phyloP scores from a whole-genome alignment of 768 basidiomycete genomes.

The Antrodiella citrinella region DNA sequence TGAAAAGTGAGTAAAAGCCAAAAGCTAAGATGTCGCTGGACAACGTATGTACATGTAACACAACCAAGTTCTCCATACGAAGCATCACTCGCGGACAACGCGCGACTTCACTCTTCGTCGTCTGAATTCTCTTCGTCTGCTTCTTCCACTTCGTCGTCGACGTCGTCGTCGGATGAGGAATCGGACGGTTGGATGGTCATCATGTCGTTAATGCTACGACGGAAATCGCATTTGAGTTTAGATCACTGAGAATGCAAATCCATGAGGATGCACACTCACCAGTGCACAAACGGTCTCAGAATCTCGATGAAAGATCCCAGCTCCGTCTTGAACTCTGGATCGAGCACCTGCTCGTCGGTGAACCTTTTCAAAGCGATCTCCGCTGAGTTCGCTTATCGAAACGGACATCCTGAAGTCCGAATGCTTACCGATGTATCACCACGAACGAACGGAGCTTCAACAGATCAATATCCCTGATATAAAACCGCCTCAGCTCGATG shows the following conservation, averaged over 20 bases:
- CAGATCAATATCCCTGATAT: conserved; percentile 77
- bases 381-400: too few relatives aligned
- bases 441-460: conserved; percentile 76
- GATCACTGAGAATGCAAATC: conserved; percentile 1
- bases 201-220: conserved; percentile 60
- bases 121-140: conserved; percentile 2
- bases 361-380: conserved; percentile 38
- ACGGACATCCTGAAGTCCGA: background rate
- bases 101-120: too few relatives aligned
- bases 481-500: background rate
- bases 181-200: conserved; percentile 43
- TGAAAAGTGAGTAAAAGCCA: too few relatives aligned
- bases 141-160: conserved; percentile 8
- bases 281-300: conserved; percentile 72
- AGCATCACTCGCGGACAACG: too few relatives aligned
- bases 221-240: background rate
- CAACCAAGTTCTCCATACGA: too few relatives aligned
- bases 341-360: conserved; percentile 63
- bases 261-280: conserved; percentile 39
- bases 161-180: conserved; percentile 14
- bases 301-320: conserved; percentile 47
- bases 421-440: conserved; percentile 51
- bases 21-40: too few relatives aligned
- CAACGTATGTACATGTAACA: too few relatives aligned
- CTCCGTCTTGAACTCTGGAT: conserved; percentile 55